phyloP scores from a whole-genome alignment of 305 asterid species.

The Euphrasia arctica region DNA sequence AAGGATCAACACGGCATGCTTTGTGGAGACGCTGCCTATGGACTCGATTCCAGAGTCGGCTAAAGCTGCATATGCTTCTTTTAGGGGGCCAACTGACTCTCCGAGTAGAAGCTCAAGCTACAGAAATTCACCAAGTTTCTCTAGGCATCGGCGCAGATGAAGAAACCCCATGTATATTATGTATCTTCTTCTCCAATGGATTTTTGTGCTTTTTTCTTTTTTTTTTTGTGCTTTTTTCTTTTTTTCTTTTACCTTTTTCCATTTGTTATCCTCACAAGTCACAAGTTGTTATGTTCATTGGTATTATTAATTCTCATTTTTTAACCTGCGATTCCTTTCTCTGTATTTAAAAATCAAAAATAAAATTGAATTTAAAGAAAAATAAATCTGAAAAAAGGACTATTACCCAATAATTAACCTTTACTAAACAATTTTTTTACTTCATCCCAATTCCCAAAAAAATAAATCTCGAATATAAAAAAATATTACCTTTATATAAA shows the following conservation, averaged over 20 bases:
- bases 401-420: too few relatives aligned
- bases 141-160: constrained; percentile 86
- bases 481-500: too few relatives aligned
- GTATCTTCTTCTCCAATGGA: constrained; percentile 15
- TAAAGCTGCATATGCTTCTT: constrained; percentile 90
- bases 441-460: too few relatives aligned
- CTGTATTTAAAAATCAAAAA: too few relatives aligned
- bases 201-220: constrained; percentile 29
- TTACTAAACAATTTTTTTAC: too few relatives aligned
- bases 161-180: constrained; percentile 5
- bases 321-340: too few relatives aligned
- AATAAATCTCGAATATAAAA: too few relatives aligned
- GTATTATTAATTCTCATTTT: too few relatives aligned
- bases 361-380: too few relatives aligned
- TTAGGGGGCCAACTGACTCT: constrained; percentile 70
- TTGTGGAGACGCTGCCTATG: constrained; percentile 70
- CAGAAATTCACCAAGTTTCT: constrained; percentile 75
- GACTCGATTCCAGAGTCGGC: constrained; percentile 92
- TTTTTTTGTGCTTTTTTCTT: too few relatives aligned
- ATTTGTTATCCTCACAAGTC: not conserved
- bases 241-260: not conserved
- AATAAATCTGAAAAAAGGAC: too few relatives aligned
- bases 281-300: not conserved
- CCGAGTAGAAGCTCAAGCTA: constrained; percentile 65
- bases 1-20: constrained; percentile 89